Conservation (phyloP, 106 monocot species). For the Phalaenopsis aphrodite region DNA sequence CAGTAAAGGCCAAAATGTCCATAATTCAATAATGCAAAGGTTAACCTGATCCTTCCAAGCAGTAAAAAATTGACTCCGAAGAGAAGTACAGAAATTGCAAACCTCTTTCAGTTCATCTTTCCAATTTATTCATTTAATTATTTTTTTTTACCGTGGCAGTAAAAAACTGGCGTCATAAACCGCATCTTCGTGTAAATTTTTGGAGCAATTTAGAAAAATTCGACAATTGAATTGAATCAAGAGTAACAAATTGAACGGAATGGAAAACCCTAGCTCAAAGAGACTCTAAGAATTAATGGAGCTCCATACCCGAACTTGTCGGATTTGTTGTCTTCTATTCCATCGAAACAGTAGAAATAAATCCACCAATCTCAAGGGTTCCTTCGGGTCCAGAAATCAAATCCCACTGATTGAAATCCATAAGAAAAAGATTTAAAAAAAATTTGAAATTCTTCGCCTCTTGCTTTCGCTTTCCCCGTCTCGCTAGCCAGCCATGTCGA, state of each 20-base stretch:
- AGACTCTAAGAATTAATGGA: neutral
- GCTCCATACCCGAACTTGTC: neutral
- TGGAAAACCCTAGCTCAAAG: neutral
- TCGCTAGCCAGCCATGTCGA: neutral
- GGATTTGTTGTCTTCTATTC: neutral
- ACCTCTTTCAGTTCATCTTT: neutral
- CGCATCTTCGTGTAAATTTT: too few species aligned
- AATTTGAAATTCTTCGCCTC: neutral
- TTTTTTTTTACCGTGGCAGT: neutral
- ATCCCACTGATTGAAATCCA: neutral
- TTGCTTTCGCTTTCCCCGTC: constrained; percentile 1
- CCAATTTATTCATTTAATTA: neutral
- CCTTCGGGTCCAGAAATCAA: neutral
- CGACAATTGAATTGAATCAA: too few species aligned
- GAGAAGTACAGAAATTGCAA: neutral
- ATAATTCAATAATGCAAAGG: constrained; percentile 1
- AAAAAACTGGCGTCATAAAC: neutral
- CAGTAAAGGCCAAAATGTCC: constrained; percentile 2
- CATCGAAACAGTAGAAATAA: neutral
- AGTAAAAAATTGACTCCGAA: neutral
- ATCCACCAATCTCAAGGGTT: neutral
- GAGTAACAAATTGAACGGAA: neutral
- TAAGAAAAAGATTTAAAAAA: neutral
- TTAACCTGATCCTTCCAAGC: neutral
- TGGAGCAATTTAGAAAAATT: too few species aligned